Percentiles rank a stretch among this genome's conserved stretches.
Evolutionary conservation across 2,329 filamentous ascomycete genomes (phyloP).

Genomic region (Aspergillus sp.): DNA sequence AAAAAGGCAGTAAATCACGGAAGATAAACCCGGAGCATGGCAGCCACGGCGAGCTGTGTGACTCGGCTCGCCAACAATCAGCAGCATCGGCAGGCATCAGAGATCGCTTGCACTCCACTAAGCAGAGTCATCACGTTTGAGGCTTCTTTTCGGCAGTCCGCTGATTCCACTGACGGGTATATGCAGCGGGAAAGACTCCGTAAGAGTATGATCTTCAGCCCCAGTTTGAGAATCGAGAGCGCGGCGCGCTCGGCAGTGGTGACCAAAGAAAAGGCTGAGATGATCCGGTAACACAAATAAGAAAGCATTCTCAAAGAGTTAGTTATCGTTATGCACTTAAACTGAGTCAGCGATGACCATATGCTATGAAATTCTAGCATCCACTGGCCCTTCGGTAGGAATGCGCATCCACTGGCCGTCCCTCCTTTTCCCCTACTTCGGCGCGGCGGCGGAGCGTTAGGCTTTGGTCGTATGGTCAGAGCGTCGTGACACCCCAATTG

Average conservation of each 20-base stretch:
- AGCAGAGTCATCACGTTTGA: background rate
- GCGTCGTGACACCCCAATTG: background rate
- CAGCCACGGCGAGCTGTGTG: conserved; percentile 30
- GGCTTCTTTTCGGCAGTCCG: background rate
- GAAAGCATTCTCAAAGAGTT: conserved; percentile 3
- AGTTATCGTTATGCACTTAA: background rate
- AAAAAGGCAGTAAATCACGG: conserved; percentile 12
- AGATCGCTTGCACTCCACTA: conserved; percentile 8
- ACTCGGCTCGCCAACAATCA: conserved; percentile 22
- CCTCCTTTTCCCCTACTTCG: background rate
- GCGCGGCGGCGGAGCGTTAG: background rate
- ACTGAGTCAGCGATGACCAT: background rate
- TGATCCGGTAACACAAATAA: conserved; percentile 10
- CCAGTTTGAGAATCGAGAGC: background rate
- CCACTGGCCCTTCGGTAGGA: background rate
- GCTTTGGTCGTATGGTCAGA: background rate
- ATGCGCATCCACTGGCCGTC: too few species aligned
- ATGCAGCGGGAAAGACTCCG: conserved; percentile 12
- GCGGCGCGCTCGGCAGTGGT: background rate
- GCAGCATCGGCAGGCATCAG: conserved; percentile 12
- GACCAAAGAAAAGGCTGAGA: conserved; percentile 5
- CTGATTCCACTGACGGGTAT: conserved; percentile 13
- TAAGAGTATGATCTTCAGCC: conserved; percentile 17
- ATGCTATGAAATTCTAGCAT: conserved; percentile 10
- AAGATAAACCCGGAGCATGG: conserved; percentile 33